Conservation (phyloP, 2,329 filamentous ascomycete species). For the Byssochlamys sp. region DNA sequence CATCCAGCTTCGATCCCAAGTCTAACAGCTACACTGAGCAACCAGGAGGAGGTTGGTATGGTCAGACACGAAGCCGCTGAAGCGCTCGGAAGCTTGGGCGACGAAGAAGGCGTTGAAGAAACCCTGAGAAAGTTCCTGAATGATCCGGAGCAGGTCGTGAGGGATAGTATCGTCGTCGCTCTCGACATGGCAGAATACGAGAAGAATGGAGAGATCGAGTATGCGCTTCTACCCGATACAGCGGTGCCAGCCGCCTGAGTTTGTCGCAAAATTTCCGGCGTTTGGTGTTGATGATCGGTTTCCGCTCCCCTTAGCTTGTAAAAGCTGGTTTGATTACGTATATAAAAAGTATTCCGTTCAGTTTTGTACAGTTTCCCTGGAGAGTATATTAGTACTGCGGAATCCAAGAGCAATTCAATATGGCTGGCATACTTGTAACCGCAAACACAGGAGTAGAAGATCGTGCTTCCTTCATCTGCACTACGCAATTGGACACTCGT, state of each 20-base stretch:
- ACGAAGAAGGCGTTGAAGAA: slow-evolving; percentile 86
- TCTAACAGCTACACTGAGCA: slow-evolving; percentile 65
- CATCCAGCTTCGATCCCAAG: slow-evolving; percentile 95
- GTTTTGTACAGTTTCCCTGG: slow-evolving; percentile 29
- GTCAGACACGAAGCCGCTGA: slow-evolving; percentile 95
- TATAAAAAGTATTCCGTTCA: slow-evolving; percentile 15
- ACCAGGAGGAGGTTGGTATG: slow-evolving; percentile 82
- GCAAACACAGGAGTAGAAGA: slow-evolving; percentile 84
- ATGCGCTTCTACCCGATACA: slow-evolving; percentile 72
- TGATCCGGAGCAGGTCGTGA: slow-evolving; percentile 84
- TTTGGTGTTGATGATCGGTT: slow-evolving; percentile 8
- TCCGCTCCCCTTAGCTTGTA: slow-evolving; percentile 17
- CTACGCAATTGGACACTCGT: slow-evolving; percentile 76
- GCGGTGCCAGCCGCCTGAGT: slow-evolving; percentile 15
- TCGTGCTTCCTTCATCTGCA: slow-evolving; percentile 88
- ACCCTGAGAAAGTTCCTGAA: slow-evolving; percentile 72
- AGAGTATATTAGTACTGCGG: not conserved
- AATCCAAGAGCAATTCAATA: not conserved
- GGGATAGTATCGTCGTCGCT: slow-evolving; percentile 88
- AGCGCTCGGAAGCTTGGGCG: slow-evolving; percentile 84
- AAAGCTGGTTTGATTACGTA: slow-evolving; percentile 11
- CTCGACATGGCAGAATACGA: slow-evolving; percentile 98
- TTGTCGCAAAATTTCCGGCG: not conserved
- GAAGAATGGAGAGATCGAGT: slow-evolving; percentile 76
- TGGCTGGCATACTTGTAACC: slow-evolving; percentile 59